These are phyloP conservation scores for Phytophthora kernoviae DNA, from an alignment of 352 stramenopile genomes.

Conservation along the genomic window DNA sequence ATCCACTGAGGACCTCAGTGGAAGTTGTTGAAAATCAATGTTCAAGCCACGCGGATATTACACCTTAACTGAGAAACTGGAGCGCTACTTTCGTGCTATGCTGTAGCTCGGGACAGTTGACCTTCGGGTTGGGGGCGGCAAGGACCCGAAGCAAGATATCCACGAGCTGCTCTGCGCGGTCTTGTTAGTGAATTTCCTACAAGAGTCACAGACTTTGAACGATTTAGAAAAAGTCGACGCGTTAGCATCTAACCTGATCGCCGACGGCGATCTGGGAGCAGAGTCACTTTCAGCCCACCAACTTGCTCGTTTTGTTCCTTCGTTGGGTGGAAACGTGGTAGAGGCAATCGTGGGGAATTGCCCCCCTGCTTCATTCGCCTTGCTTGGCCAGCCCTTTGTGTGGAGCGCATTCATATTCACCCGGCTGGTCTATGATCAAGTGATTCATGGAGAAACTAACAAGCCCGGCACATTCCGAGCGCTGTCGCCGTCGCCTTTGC, in stretches of 20 bases:
- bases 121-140: slow-evolving; percentile 25
- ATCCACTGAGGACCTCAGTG: background rate
- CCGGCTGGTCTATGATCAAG: slow-evolving; percentile 29
- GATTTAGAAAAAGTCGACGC: slow-evolving; percentile 8
- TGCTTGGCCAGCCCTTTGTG: slow-evolving; percentile 27
- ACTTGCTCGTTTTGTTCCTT: slow-evolving; percentile 6
- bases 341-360: background rate
- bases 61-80: slow-evolving; percentile 19
- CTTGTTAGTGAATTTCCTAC: slow-evolving; percentile 17
- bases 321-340: background rate
- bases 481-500: slow-evolving; percentile 29
- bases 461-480: slow-evolving; percentile 25
- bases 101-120: slow-evolving; percentile 34
- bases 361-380: slow-evolving; percentile 14
- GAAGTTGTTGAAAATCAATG: slow-evolving; percentile 7
- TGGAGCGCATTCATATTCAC: slow-evolving; percentile 36
- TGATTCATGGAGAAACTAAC: slow-evolving; percentile 14
- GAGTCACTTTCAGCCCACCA: slow-evolving; percentile 19
- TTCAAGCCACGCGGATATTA: slow-evolving; percentile 35
- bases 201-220: slow-evolving; percentile 5
- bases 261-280: slow-evolving; percentile 20
- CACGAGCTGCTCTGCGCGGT: slow-evolving; percentile 31
- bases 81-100: slow-evolving; percentile 26
- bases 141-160: slow-evolving; percentile 4
- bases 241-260: slow-evolving; percentile 20